Evolutionary conservation across 176 grass and related monocot genomes (phyloP).

Genomic region (Juncus effusus): DNA sequence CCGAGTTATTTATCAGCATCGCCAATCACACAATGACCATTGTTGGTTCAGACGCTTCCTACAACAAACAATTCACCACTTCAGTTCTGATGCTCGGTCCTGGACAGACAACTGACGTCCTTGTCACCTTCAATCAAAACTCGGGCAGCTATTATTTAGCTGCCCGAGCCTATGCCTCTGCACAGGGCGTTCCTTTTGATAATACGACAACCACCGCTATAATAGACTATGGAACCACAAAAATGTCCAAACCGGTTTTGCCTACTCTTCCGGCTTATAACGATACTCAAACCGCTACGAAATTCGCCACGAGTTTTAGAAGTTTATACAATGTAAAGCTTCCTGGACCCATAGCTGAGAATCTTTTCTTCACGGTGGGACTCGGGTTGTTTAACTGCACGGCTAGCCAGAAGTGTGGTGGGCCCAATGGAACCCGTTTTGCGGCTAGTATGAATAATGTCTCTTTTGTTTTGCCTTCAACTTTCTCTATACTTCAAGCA

Average conservation of each 20-base stretch:
- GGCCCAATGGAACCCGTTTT: conserved; percentile 77
- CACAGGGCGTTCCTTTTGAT: conserved; percentile 85
- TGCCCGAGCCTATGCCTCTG: conserved; percentile 63
- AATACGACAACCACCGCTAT: conserved; percentile 90
- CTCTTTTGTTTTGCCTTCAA: conserved; percentile 70
- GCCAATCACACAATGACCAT: conserved; percentile 86
- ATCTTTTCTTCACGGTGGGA: conserved; percentile 89
- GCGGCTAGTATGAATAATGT: conserved; percentile 86
- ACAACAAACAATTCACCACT: conserved; percentile 71
- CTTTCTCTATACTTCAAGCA: conserved; percentile 67
- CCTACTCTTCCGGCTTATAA: conserved; percentile 76
- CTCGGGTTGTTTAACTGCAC: conserved; percentile 73
- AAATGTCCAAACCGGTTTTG: conserved; percentile 18
- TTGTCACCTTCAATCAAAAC: conserved; percentile 62
- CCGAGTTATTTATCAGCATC: conserved; percentile 73
- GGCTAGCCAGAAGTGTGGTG: conserved; percentile 37
- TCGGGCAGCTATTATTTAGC: conserved; percentile 65
- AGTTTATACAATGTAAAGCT: conserved; percentile 38
- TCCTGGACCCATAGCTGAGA: conserved; percentile 47
- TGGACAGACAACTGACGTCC: conserved; percentile 90
- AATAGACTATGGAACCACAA: conserved; percentile 49
- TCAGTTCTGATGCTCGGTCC: conserved; percentile 60
- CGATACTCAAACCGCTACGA: conserved; percentile 53
- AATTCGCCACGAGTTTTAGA: conserved; percentile 51
- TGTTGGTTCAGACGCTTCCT: conserved; percentile 72